phyloP scores from a whole-genome alignment of 495 filamentous ascomycete species.

The Daldinia bambusicola region DNA sequence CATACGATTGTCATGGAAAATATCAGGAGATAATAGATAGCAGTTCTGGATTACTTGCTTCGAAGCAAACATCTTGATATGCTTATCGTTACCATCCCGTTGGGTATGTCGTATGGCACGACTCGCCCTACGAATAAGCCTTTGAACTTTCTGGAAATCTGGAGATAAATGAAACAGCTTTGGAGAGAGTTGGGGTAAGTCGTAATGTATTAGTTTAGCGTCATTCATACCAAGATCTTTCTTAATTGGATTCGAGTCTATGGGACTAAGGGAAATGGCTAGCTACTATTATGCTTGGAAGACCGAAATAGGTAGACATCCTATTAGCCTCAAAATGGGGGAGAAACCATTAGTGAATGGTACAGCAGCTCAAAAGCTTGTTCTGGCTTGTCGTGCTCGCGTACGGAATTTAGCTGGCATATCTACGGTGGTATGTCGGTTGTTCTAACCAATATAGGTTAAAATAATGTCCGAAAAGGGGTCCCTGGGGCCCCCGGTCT shows the following conservation, averaged over 20 bases:
- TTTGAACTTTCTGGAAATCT: not conserved
- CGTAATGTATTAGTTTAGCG: not conserved
- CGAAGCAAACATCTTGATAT: too few species aligned
- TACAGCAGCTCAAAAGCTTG: not conserved
- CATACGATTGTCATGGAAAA: not conserved
- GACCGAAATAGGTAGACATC: not conserved
- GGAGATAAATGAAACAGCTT: not conserved
- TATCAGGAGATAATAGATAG: too few species aligned
- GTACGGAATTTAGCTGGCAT: constrained; percentile 17
- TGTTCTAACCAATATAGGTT: constrained; percentile 26
- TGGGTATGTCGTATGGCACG: not conserved
- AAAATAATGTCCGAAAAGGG: constrained; percentile 1
- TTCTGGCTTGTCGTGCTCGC: not conserved
- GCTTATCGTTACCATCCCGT: too few species aligned
- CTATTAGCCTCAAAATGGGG: constrained; percentile 3
- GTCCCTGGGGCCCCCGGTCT: constrained; percentile 13
- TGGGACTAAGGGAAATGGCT: not conserved
- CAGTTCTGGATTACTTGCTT: too few species aligned
- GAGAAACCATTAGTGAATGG: not conserved
- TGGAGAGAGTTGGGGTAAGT: not conserved
- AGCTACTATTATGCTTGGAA: not conserved
- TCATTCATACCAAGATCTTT: not conserved
- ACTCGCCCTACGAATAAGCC: not conserved
- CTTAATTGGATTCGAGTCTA: not conserved
- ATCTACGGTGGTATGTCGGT: constrained; percentile 32